Evolutionary conservation across 495 filamentous ascomycete species (phyloP), one percentile per base, ranked within the genome.

Genomic region (Aspergillus saccharolyticus): DNA sequence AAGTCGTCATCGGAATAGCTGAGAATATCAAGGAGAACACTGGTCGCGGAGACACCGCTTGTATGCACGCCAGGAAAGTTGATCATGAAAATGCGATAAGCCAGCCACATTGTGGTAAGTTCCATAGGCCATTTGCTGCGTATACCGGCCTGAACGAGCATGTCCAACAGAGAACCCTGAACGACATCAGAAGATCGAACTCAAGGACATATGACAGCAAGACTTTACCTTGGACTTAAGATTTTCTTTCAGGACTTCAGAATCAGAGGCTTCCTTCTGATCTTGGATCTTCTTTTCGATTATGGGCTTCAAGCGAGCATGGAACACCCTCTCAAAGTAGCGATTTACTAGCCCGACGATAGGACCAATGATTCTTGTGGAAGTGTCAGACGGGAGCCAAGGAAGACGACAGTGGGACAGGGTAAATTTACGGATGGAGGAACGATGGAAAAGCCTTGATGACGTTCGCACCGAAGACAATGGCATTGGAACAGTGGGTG

Each of bases 31-130:
- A 58, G 56, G 12, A 58, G 51, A 21, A 52, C 51, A 33, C 56
- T 58, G 25, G 56, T 54, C 14, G 51, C 51, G 15, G 56, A 58
- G n/a, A 58, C 53, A n/a, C 50, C 56, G 20, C 50, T 58, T 1
- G 56, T 58, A 19, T 58, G 56, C 12, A 58, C 56, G 14, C 56
- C 56, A 24, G 56, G 56, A 30, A 58, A 58, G 51, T 58, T 58
- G 44, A 58, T 54, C 56, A 58, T 58, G 44, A 58, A 58, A 48
- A 58, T 52, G 15, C 56, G 10, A 42, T 58, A 58, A 1, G 56
- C 56, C 18, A 58, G 44, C 56, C 56, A 58, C 56, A 58, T 58
- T 0, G 56, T 47, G 0, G 52, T 52, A 19, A 43, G 19, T 28
- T 58, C 56, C 7, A 58, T 52, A 8, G 56, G 51, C 56, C 56